Evolutionary conservation across 371 early-diverging fungal genomes (phyloP).

Genomic region (Mucor irregularis): DNA sequence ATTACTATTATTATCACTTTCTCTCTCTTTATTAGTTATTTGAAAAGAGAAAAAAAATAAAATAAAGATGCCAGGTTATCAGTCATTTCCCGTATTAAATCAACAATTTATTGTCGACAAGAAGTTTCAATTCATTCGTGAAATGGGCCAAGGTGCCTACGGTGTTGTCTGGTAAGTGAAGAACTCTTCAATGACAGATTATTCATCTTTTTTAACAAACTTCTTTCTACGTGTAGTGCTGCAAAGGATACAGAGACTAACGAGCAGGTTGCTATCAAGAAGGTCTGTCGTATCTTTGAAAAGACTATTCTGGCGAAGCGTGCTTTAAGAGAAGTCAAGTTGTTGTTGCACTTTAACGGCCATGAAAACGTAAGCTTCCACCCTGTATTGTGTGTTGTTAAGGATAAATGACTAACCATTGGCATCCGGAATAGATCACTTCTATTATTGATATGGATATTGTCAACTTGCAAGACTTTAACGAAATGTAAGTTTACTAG

Average conservation of each 20-base stretch:
- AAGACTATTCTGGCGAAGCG: conserved; percentile 86
- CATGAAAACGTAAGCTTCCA: conserved; percentile 78
- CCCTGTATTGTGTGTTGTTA: neutral
- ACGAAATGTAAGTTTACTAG: conserved; percentile 73
- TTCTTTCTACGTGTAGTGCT: conserved; percentile 53
- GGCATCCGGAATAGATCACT: conserved; percentile 68
- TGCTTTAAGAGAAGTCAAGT: conserved; percentile 87
- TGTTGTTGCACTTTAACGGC: conserved; percentile 86
- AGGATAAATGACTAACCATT: neutral
- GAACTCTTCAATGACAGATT: neutral
- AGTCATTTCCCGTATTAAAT: conserved; percentile 67
- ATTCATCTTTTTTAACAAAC: neutral
- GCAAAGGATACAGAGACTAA: conserved; percentile 78
- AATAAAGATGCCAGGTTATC: conserved; percentile 45
- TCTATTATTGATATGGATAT: conserved; percentile 69
- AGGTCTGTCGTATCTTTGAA: conserved; percentile 72
- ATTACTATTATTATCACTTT: neutral
- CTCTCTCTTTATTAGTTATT: neutral
- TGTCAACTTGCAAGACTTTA: conserved; percentile 64
- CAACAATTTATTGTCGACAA: conserved; percentile 73
- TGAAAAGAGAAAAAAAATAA: neutral
- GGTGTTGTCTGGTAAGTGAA: conserved; percentile 79
- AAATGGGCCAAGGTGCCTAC: conserved; percentile 94
- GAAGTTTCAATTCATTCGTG: conserved; percentile 81
- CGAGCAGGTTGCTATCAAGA: conserved; percentile 92